Evolutionary conservation across 2,329 filamentous ascomycete genomes (phyloP).

Genomic region (Penicillium janthinellum): DNA sequence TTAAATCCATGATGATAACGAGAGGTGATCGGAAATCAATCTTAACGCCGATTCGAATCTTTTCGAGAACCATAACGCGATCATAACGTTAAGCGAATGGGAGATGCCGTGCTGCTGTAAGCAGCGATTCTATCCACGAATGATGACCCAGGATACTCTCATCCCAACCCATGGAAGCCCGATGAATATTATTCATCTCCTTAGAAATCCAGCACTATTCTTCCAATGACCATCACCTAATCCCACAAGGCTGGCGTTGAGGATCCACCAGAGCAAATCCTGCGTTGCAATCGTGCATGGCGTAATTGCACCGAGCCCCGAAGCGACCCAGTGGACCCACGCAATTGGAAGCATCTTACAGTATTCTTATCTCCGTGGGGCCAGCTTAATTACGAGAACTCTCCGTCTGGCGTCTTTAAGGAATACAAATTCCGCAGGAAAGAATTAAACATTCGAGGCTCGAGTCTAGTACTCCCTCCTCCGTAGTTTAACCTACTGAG

Average conservation of each 20-base stretch:
- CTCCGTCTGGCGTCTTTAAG: not conserved
- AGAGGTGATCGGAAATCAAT: not conserved
- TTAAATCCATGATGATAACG: not conserved
- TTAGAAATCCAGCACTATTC: not conserved
- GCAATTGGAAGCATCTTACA: not conserved
- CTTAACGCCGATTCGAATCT: not conserved
- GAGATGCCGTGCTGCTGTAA: not conserved
- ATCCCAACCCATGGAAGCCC: not conserved
- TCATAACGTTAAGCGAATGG: not conserved
- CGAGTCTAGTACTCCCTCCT: too few species aligned
- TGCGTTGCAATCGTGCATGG: not conserved
- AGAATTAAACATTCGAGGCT: not conserved
- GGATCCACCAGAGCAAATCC: not conserved
- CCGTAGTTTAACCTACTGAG: too few species aligned
- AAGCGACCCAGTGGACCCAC: not conserved
- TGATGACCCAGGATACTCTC: not conserved
- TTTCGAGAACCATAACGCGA: not conserved
- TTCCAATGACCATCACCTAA: not conserved
- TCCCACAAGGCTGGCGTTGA: not conserved
- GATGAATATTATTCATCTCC: slow-evolving; percentile 2
- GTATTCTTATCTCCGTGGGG: not conserved
- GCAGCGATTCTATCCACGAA: not conserved
- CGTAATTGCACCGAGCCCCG: slow-evolving; percentile 1
- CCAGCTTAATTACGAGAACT: not conserved
- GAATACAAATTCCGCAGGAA: not conserved